Base-by-base conservation (phyloP, 208 protist species). In the Wallacemonas sp. region DNA sequence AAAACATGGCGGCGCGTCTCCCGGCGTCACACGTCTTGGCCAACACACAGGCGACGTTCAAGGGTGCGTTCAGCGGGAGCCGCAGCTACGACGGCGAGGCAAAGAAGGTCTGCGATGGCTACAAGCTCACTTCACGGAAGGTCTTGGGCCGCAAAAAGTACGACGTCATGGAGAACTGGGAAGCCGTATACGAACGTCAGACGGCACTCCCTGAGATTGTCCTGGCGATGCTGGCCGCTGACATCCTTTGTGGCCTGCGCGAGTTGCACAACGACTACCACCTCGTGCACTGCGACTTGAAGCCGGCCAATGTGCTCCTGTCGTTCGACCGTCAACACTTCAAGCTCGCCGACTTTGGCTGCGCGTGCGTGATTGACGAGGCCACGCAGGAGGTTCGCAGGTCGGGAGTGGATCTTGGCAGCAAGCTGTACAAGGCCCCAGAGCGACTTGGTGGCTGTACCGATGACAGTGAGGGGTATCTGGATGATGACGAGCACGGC, bases 151-250 rank as follows among this genome's bases (percentile, higher is more conserved):
- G 90, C n/a, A 80, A 32, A 39, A 70, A 69, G 3, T 87, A 81
- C 65, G 84, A 86, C 46, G 72, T 63, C 16, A 79, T 87, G 4
- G 76, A 86, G 41, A 60, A 71, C 34, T 95, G 90, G 87, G 87
- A 95, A 58, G 78, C 29, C 9, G 69, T 98, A 76, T 83, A 99
- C 39, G 74, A 98, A 33, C 89, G 99, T 0, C 98, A 99, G 46
- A 99, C 98, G 21, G 97, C 99, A 76, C 80, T 99, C 14, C 98
- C 99, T 8, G 98, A 99, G 69, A 99, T 99, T 92, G 96, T 99
- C 48, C 87, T 99, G 16, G 99, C 99, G 56, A 99, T 99, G 75
- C 92, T 99, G 63, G 99, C 99, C 62, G 83, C 98, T 29, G 98
- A 99, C 63, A 82, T 96, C 21, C 71, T 96, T 17, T 56, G 67